Conservation (phyloP, 163 green algal species). For the Trebouxiophyceae sp. region DNA sequence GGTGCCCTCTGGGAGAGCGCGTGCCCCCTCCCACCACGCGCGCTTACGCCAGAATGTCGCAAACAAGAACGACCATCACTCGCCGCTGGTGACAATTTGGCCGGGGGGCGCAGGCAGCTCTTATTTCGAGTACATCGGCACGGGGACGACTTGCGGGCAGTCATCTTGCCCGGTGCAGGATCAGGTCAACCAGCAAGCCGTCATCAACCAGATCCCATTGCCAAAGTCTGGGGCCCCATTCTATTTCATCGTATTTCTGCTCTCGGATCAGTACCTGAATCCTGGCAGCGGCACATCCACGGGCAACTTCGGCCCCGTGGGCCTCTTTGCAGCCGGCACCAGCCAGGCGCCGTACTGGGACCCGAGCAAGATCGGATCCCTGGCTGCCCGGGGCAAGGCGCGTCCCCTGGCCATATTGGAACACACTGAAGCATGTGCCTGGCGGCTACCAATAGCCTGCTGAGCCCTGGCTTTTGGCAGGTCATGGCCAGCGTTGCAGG, state of each 20-base stretch:
- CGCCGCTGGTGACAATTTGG: too few species aligned
- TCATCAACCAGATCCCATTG: background rate
- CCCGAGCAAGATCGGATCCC: background rate
- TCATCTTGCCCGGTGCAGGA: background rate
- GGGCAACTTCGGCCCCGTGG: background rate
- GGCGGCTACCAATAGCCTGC: background rate
- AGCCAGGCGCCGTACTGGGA: background rate
- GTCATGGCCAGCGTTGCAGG: background rate
- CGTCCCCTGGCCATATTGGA: background rate
- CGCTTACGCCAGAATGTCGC: too few species aligned
- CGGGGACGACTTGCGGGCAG: background rate
- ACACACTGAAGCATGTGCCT: background rate
- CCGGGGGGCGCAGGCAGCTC: background rate
- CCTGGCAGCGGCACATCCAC: background rate
- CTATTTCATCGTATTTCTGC: background rate
- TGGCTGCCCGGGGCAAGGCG: background rate
- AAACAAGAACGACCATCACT: too few species aligned
- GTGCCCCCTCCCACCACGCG: too few species aligned
- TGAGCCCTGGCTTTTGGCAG: background rate
- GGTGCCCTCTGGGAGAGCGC: too few species aligned
- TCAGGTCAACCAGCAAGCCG: background rate
- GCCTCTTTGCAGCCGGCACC: background rate
- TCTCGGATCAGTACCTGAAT: background rate
- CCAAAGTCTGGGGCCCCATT: background rate
- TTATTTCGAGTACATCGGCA: slow-evolving; percentile 1